These are phyloP conservation scores for Mycena leptocephala DNA, from an alignment of 768 basidiomycete genomes.

Conservation along the genomic window DNA sequence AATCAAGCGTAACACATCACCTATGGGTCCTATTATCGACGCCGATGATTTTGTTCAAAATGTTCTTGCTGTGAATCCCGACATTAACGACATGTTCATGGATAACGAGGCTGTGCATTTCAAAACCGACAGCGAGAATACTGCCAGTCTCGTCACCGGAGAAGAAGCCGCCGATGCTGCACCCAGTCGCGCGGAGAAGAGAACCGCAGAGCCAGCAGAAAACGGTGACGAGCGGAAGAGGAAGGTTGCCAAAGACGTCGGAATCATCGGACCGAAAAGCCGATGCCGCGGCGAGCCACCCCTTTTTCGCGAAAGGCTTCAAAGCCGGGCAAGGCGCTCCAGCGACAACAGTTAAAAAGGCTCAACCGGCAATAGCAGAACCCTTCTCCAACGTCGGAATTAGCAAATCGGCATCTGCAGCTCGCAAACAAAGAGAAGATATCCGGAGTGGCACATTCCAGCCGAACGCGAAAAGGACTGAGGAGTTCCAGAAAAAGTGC, in stretches of 20 bases:
- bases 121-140: neutral
- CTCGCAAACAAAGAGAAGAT: neutral
- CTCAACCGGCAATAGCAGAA: neutral
- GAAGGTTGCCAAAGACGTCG: slow-evolving; percentile 11
- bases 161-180: too few relatives aligned
- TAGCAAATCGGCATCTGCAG: neutral
- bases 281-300: neutral
- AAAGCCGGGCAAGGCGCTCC: neutral
- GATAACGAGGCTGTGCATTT: neutral
- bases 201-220: neutral
- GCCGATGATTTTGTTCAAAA: neutral
- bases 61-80: slow-evolving; percentile 12
- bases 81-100: neutral
- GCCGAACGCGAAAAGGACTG: neutral
- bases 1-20: neutral
- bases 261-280: neutral
- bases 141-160: neutral
- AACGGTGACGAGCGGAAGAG: neutral
- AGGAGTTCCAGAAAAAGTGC: neutral
- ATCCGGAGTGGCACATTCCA: neutral
- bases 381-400: neutral
- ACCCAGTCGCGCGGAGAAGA: neutral
- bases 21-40: neutral
- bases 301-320: slow-evolving; percentile 4
- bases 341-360: neutral